Base-by-base conservation (phyloP, 768 basidiomycete species). In the Gymnopilus dilepis region DNA sequence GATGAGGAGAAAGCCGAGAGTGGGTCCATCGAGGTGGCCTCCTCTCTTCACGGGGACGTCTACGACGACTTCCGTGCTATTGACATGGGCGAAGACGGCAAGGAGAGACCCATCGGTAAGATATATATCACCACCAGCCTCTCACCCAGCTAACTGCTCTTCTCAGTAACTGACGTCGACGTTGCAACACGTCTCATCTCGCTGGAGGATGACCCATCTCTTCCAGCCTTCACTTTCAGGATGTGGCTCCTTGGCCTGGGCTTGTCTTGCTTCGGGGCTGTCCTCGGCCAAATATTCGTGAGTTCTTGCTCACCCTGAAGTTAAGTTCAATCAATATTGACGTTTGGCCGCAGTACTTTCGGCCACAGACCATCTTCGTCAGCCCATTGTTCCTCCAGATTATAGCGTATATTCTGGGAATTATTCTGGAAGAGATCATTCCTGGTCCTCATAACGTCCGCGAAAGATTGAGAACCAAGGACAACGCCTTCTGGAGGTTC, bases 221-320 rank as follows among this genome's bases (percentile, higher is more conserved):
- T 84, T 0, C 83, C 78, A 0, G 73, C 77, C 0, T 80, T 82
- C 62, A 86, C 85, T 0, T 85, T 87, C 72, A 74, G 86, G 15
- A 81, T 84, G 67, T 81, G 82, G 78, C 79, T 86, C 70, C 76
- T 86, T 1, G 82, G 82, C 37, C 65, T 85, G 15, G 85, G 84
- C 9, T 76, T 86, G 17, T 79, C 84, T 8, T 82, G 83, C 60
- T 87, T 87, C 67, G 84, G 84, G 59, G 78, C 76, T 40, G 85
- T 85, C 4, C 71, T 82, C 5, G 74, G 80, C 2, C 80, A 83
- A 59, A 82, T 84, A 26, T 83, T 84, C 66, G 80, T 81, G 63
- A 19, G 79, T 68, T 31, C 9, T 48, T 9, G 2, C 12, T 1
- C 31, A 21, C 13, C 24, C 43, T 22, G 17, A 22, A 40, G n/a